A percentile compares a stretch with the other conserved stretches of the same genome.
These are phyloP conservation scores for Dioscorea cayenensis DNA, from an alignment of 116 monocot species.

Conservation along the genomic window DNA sequence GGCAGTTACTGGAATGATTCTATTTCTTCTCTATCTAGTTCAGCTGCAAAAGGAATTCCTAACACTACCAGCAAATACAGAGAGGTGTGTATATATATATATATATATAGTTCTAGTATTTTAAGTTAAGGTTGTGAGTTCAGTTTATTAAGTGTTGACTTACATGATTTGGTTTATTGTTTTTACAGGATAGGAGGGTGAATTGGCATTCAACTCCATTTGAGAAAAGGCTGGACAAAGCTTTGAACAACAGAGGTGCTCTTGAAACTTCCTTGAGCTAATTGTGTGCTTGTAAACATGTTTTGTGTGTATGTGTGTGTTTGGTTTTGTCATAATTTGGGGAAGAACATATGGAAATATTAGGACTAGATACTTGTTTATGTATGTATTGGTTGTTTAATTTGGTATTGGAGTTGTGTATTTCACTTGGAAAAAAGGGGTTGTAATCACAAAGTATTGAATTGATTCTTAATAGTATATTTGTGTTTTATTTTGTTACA, in stretches of 20 bases:
- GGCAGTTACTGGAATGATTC: slow-evolving; percentile 67
- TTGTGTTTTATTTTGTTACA: no score
- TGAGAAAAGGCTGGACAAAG: slow-evolving; percentile 57
- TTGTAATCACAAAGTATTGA: no score
- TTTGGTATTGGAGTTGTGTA: no score
- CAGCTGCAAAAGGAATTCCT: slow-evolving; percentile 54
- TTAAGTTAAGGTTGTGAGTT: no score
- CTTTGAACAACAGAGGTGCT: slow-evolving; percentile 35
- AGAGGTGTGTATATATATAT: slow-evolving; percentile 51
- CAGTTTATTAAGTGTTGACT: background rate
- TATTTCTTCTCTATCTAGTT: slow-evolving; percentile 6
- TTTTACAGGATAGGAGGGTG: slow-evolving; percentile 62
- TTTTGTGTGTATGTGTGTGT: no score
- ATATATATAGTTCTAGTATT: no score
- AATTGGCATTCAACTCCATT: slow-evolving; percentile 77
- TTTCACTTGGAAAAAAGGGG: no score
- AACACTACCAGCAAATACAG: slow-evolving; percentile 75
- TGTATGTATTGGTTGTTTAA: no score
- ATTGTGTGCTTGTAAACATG: background rate
- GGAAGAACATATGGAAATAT: no score
- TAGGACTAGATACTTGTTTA: no score
- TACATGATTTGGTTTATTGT: background rate
- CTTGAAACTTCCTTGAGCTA: slow-evolving; percentile 17
- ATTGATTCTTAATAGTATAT: no score
- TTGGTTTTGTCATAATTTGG: no score